A percentile compares a stretch with the other conserved stretches of the same genome.
Evolutionary conservation across 169 alveolate genomes (phyloP).

Genomic region (Plasmodium coatneyi): DNA sequence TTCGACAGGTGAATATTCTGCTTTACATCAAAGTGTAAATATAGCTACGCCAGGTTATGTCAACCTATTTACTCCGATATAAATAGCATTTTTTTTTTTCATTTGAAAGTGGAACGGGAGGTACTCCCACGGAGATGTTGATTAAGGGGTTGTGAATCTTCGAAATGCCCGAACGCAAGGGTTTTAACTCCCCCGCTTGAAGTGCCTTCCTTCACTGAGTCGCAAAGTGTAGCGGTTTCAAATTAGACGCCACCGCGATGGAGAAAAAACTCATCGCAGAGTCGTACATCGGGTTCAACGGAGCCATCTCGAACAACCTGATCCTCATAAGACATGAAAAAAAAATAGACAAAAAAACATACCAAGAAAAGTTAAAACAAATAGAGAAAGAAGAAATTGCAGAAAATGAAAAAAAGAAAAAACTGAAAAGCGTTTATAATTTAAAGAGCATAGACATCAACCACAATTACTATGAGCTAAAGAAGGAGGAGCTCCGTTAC

Average conservation of each 20-base stretch:
- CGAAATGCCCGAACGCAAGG: background rate
- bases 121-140: background rate
- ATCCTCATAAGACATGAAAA: constrained; percentile 46
- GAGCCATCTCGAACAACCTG: constrained; percentile 45
- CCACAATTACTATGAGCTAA: constrained; percentile 59
- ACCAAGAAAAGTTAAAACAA: constrained; percentile 35
- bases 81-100: background rate
- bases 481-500: constrained; percentile 59
- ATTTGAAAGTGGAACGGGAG: background rate
- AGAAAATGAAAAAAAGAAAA: constrained; percentile 73
- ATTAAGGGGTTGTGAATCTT: background rate
- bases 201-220: background rate
- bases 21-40: background rate
- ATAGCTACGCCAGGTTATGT: background rate
- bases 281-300: constrained; percentile 69
- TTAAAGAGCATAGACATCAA: constrained; percentile 54
- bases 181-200: background rate
- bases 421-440: constrained; percentile 65
- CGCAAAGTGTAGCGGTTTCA: no score
- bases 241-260: background rate
- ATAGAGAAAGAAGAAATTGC: constrained; percentile 57
- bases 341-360: constrained; percentile 4
- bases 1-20: background rate
- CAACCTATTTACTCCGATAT: background rate
- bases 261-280: constrained; percentile 48